A percentile compares a stretch with the other conserved stretches of the same genome.
Evolutionary conservation across 495 filamentous ascomycete genomes (phyloP).

Genomic region (Penicillium canescens): DNA sequence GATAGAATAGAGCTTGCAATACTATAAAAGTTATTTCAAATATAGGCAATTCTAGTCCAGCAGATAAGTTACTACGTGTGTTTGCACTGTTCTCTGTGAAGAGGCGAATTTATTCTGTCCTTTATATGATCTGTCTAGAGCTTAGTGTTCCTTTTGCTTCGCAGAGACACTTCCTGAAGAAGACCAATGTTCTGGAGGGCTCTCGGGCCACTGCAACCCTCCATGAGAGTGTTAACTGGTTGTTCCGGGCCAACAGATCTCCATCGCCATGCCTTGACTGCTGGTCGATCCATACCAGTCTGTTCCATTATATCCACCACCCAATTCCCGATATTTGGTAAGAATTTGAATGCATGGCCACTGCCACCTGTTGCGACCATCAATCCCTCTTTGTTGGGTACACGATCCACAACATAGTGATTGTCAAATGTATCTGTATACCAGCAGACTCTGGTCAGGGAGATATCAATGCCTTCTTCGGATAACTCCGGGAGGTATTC

Average conservation of each 20-base stretch:
- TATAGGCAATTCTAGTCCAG: too few relatives aligned
- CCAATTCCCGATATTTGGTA: conserved; percentile 72
- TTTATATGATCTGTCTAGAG: too few relatives aligned
- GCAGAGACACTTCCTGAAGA: too few relatives aligned
- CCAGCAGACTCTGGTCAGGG: conserved; percentile 69
- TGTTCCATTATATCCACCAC: conserved; percentile 60
- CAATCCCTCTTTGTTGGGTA: conserved; percentile 56
- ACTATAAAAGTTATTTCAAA: too few relatives aligned
- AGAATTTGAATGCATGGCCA: conserved; percentile 79
- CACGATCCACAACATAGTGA: conserved; percentile 67
- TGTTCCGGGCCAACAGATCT: conserved; percentile 16
- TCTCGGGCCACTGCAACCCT: conserved; percentile 15
- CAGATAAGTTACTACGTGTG: too few relatives aligned
- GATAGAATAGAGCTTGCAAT: too few relatives aligned
- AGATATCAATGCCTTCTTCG: conserved; percentile 14
- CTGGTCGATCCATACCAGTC: conserved; percentile 18
- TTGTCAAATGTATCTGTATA: conserved; percentile 70
- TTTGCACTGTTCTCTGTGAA: too few relatives aligned
- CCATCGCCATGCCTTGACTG: conserved; percentile 30
- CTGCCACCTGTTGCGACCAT: conserved; percentile 75
- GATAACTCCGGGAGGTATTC: conserved; percentile 35
- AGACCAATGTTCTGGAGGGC: too few relatives aligned
- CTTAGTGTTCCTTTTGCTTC: too few relatives aligned
- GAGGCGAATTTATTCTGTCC: too few relatives aligned
- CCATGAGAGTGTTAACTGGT: conserved; percentile 31